Evolutionary conservation across 2,329 filamentous ascomycete genomes (phyloP).

Genomic region (Colletotrichum chrysophilum): DNA sequence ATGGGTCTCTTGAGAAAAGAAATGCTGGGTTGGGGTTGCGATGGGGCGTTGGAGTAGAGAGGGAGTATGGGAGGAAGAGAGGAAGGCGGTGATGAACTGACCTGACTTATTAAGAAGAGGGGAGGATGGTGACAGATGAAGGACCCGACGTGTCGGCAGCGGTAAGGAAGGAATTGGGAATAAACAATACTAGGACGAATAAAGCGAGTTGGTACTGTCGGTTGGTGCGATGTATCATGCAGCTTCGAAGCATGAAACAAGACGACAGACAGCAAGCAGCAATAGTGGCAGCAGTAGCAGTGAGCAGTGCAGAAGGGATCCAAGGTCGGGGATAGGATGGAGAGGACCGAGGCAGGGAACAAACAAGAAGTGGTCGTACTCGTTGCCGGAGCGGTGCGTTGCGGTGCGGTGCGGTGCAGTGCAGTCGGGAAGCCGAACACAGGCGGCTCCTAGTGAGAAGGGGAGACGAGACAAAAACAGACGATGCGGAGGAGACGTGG

Average conservation of each 20-base stretch:
- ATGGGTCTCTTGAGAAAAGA: constrained; percentile 37
- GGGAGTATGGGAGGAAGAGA: constrained; percentile 23
- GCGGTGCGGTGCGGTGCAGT: background rate
- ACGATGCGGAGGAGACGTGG: constrained; percentile 11
- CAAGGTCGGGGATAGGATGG: constrained; percentile 1
- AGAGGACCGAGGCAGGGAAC: background rate
- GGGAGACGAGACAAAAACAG: background rate
- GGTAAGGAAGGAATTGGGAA: constrained; percentile 15
- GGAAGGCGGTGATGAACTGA: constrained; percentile 23
- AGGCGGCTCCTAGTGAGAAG: constrained; percentile 3
- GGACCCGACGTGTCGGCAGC: constrained; percentile 3
- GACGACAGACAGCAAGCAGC: constrained; percentile 8
- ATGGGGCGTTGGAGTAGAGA: constrained; percentile 24
- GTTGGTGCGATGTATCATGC: constrained; percentile 25
- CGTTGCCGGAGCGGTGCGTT: background rate
- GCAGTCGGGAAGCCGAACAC: background rate
- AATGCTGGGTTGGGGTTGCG: constrained; percentile 20
- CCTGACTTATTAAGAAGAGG: constrained; percentile 25
- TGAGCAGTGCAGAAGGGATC: background rate
- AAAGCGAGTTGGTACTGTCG: constrained; percentile 6
- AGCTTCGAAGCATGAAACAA: constrained; percentile 23
- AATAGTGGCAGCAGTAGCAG: background rate
- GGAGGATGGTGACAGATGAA: background rate
- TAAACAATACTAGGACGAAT: constrained; percentile 19
- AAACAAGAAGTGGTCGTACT: background rate